Percentiles rank a stretch among this genome's conserved stretches.
phyloP scores from a whole-genome alignment of 805 yeast genomes.

The Grigorovia humatica region DNA sequence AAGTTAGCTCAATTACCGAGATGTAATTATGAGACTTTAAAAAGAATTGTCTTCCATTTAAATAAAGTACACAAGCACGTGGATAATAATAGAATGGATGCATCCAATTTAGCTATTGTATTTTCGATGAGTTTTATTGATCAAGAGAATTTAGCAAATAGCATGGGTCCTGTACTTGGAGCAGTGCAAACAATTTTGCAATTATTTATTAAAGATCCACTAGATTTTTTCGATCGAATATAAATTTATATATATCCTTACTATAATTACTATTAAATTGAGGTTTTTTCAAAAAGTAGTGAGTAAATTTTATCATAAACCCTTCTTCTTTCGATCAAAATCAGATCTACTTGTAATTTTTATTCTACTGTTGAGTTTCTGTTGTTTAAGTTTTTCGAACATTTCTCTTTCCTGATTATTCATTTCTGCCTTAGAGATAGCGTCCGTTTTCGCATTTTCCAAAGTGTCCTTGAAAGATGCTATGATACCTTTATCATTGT shows the following conservation, averaged over 20 bases:
- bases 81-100: constrained; percentile 71
- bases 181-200: constrained; percentile 44
- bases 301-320: background rate
- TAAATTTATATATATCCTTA: background rate
- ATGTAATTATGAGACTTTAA: constrained; percentile 57
- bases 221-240: constrained; percentile 16
- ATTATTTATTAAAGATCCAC: constrained; percentile 36
- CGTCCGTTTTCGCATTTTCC: constrained; percentile 32
- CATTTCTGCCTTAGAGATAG: constrained; percentile 30
- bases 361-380: constrained; percentile 21
- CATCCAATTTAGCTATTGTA: constrained; percentile 84
- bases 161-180: constrained; percentile 43
- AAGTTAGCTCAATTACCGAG: constrained; percentile 43
- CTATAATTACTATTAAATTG: background rate
- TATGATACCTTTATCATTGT: constrained; percentile 27
- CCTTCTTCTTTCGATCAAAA: constrained; percentile 3
- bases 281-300: background rate
- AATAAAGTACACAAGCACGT: constrained; percentile 55
- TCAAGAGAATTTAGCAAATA: constrained; percentile 33
- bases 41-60: constrained; percentile 59
- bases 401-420: constrained; percentile 28
- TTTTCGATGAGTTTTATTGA: constrained; percentile 55
- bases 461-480: constrained; percentile 32
- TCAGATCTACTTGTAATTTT: constrained; percentile 24
- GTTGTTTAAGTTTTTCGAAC: constrained; percentile 25